Percentiles rank a stretch among this genome's conserved stretches.
Evolutionary conservation across 192 early-diverging fungal genomes (phyloP).

Genomic region (Umbelopsis vinacea): DNA sequence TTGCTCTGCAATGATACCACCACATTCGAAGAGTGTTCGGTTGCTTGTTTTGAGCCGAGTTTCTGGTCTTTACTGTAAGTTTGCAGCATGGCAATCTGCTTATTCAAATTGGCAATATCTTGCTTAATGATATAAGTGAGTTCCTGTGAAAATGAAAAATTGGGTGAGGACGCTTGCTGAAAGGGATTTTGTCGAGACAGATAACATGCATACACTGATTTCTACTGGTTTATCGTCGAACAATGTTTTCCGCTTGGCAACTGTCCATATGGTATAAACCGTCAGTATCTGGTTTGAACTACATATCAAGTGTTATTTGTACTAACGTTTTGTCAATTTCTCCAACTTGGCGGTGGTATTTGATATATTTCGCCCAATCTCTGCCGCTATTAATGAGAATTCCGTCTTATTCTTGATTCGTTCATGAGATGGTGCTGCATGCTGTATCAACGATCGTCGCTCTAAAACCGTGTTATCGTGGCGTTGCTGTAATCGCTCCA

Average conservation of each 20-base stretch:
- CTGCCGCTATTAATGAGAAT: slow-evolving; percentile 81
- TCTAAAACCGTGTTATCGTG: slow-evolving; percentile 6
- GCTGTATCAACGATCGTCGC: slow-evolving; percentile 33
- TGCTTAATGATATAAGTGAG: slow-evolving; percentile 95
- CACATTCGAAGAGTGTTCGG: slow-evolving; percentile 91
- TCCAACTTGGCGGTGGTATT: slow-evolving; percentile 81
- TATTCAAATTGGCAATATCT: slow-evolving; percentile 93
- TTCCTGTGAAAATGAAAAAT: slow-evolving; percentile 57
- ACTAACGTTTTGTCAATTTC: slow-evolving; percentile 76
- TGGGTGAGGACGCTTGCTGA: neutral
- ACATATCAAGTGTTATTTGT: neutral
- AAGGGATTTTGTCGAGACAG: neutral
- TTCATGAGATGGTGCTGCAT: slow-evolving; percentile 11
- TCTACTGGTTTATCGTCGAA: slow-evolving; percentile 97
- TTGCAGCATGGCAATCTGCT: slow-evolving; percentile 90
- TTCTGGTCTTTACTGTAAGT: slow-evolving; percentile 59
- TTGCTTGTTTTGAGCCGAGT: slow-evolving; percentile 65
- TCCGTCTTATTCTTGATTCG: slow-evolving; percentile 61
- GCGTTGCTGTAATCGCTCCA: slow-evolving; percentile 18
- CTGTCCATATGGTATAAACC: slow-evolving; percentile 29
- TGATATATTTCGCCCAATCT: slow-evolving; percentile 89
- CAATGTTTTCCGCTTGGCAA: slow-evolving; percentile 95
- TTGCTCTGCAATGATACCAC: slow-evolving; percentile 92
- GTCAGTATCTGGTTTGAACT: neutral
- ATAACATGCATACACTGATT: slow-evolving; percentile 70